A percentile compares a stretch with the other conserved stretches of the same genome.
Conservation (phyloP, 2,329 filamentous ascomycete species). For the Ilyonectria destructans region DNA sequence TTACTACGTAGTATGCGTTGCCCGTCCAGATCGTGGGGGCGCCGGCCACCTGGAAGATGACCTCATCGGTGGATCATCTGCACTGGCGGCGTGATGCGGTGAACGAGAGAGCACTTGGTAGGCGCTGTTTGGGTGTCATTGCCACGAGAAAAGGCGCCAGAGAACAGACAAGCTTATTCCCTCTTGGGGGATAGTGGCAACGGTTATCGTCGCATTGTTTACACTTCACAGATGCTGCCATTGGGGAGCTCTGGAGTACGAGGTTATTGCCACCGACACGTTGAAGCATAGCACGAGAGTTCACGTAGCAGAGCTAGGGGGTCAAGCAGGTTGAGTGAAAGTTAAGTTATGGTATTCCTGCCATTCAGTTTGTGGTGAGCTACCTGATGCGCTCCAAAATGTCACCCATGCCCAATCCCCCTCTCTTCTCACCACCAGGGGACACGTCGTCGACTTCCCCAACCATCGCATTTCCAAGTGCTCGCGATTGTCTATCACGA, state of each 20-base stretch:
- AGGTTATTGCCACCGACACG: constrained; percentile 7
- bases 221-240: neutral
- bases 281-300: neutral
- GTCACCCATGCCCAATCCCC: constrained; percentile 20
- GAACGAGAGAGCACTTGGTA: constrained; percentile 6
- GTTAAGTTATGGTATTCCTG: constrained; percentile 56
- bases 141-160: constrained; percentile 9
- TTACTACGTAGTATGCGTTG: no score
- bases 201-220: constrained; percentile 10
- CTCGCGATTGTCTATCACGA: neutral
- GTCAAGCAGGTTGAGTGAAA: constrained; percentile 5
- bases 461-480: constrained; percentile 21
- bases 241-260: neutral
- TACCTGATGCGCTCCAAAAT: constrained; percentile 40
- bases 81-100: constrained; percentile 38
- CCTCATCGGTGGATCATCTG: constrained; percentile 50
- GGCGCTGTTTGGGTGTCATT: constrained; percentile 3
- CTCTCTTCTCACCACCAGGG: constrained; percentile 16
- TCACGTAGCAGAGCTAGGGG: constrained; percentile 8
- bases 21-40: constrained; percentile 12
- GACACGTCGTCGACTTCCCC: neutral
- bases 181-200: constrained; percentile 21
- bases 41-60: constrained; percentile 31
- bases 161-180: constrained; percentile 13
- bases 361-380: constrained; percentile 54